These are phyloP conservation scores for Phytophthora aleatoria DNA, from an alignment of 352 stramenopile genomes.

Conservation along the genomic window DNA sequence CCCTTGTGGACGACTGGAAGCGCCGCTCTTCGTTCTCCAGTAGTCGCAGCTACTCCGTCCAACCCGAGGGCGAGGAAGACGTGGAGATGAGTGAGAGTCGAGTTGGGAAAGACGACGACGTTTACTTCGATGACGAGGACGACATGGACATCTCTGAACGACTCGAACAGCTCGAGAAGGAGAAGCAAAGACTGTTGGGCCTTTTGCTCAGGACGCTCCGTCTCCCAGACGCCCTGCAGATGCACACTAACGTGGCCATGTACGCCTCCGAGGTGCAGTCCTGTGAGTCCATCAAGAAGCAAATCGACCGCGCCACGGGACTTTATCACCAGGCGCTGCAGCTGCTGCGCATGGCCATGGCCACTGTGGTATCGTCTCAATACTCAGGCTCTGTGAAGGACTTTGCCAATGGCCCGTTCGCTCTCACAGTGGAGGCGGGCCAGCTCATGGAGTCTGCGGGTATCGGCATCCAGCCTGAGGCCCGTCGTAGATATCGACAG, in stretches of 20 bases:
- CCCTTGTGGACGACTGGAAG: slow-evolving; percentile 51
- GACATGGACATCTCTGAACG: slow-evolving; percentile 36
- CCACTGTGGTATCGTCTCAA: slow-evolving; percentile 62
- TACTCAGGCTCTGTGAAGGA: slow-evolving; percentile 72
- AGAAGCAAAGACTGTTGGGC: slow-evolving; percentile 63
- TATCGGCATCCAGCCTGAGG: slow-evolving; percentile 74
- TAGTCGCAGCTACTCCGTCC: slow-evolving; percentile 12
- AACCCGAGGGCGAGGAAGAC: slow-evolving; percentile 30
- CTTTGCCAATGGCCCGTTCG: slow-evolving; percentile 70
- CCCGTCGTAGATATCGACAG: slow-evolving; percentile 61
- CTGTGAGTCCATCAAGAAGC: slow-evolving; percentile 70
- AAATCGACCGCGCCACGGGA: slow-evolving; percentile 57
- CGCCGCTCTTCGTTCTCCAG: slow-evolving; percentile 41
- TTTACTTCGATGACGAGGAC: slow-evolving; percentile 31
- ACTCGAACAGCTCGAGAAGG: slow-evolving; percentile 56
- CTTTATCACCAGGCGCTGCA: slow-evolving; percentile 73
- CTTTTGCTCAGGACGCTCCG: slow-evolving; percentile 48
- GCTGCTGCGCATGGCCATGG: slow-evolving; percentile 69
- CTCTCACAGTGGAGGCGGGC: slow-evolving; percentile 68
- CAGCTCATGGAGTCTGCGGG: slow-evolving; percentile 67
- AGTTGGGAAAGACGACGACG: slow-evolving; percentile 12
- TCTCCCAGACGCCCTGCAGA: slow-evolving; percentile 61
- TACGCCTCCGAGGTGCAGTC: slow-evolving; percentile 72
- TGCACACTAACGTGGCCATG: slow-evolving; percentile 79
- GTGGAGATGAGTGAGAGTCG: slow-evolving; percentile 21